Evolutionary conservation across 768 basidiomycete genomes (phyloP).

Genomic region (Tricholoma bakamatsutake): DNA sequence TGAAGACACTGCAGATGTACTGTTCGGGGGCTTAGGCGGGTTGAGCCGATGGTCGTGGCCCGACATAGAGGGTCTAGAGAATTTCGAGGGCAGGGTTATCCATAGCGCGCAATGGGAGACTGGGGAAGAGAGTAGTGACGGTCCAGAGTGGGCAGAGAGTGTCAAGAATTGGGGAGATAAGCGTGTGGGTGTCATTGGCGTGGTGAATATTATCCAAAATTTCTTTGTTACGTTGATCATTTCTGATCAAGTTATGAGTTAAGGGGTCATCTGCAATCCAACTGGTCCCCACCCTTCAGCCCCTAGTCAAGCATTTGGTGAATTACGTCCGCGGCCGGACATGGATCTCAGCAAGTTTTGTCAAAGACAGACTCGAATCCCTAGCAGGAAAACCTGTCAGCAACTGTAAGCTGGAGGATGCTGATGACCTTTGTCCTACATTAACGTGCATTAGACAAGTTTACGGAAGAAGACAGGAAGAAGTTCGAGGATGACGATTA

Average conservation of each 20-base stretch:
- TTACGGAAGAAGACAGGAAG: constrained; percentile 46
- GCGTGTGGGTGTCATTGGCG: constrained; percentile 52
- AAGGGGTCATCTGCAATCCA: constrained; percentile 63
- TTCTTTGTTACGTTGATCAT: background rate
- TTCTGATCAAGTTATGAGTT: background rate
- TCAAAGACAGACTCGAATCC: constrained; percentile 31
- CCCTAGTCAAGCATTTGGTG: constrained; percentile 39
- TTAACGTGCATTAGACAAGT: constrained; percentile 29
- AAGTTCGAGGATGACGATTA: constrained; percentile 41
- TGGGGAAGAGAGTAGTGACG: constrained; percentile 25
- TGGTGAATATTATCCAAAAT: constrained; percentile 32
- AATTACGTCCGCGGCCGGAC: constrained; percentile 59
- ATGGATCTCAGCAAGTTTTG: constrained; percentile 47
- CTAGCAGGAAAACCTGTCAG: constrained; percentile 32
- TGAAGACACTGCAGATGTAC: constrained; percentile 49
- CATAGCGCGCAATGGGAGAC: constrained; percentile 63
- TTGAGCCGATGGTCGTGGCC: constrained; percentile 66
- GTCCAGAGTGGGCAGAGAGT: constrained; percentile 33
- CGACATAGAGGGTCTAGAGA: constrained; percentile 49
- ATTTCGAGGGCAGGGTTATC: constrained; percentile 50
- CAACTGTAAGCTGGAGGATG: constrained; percentile 33
- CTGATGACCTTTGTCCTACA: background rate
- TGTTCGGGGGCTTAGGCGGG: constrained; percentile 48
- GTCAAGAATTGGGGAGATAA: constrained; percentile 47
- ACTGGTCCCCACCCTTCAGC: constrained; percentile 52